Evolutionary conservation across 345 rosid genomes (phyloP).

Genomic region (Pistacia vera): DNA sequence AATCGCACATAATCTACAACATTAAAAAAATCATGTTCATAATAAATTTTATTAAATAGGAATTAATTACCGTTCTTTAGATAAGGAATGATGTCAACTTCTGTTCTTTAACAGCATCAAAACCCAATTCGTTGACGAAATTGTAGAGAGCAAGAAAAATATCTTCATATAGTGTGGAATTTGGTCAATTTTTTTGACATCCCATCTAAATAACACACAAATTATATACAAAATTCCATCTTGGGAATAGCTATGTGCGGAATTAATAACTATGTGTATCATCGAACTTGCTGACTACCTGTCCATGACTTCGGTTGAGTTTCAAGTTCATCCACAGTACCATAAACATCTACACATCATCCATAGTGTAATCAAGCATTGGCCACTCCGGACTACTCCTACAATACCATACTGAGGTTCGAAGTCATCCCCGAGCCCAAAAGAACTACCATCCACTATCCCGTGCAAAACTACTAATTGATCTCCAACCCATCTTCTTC

Average conservation of each 20-base stretch:
- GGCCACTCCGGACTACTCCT: slow-evolving; percentile 32
- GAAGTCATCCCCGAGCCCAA: slow-evolving; percentile 26
- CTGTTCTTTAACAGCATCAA: slow-evolving; percentile 28
- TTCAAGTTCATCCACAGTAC: slow-evolving; percentile 8
- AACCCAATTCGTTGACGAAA: slow-evolving; percentile 34
- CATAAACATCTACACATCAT: slow-evolving; percentile 19
- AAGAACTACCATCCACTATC: slow-evolving; percentile 40
- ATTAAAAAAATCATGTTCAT: no score
- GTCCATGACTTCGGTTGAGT: not conserved
- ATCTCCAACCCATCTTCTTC: no score
- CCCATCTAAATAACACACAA: slow-evolving; percentile 32
- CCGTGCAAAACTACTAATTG: slow-evolving; percentile 4
- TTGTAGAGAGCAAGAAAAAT: slow-evolving; percentile 37
- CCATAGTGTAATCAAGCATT: slow-evolving; percentile 29
- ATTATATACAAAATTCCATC: no score
- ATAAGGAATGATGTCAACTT: no score
- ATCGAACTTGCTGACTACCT: not conserved
- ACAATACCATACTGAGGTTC: slow-evolving; percentile 30
- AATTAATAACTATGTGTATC: fast-evolving
- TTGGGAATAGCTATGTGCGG: not conserved
- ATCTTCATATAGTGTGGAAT: slow-evolving; percentile 53
- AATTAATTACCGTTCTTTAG: slow-evolving; percentile 33
- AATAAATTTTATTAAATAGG: not conserved
- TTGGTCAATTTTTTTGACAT: slow-evolving; percentile 31
- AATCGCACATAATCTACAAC: no score